phyloP scores from a whole-genome alignment of 2,329 filamentous ascomycete species.

The Calonectria honghensis region DNA sequence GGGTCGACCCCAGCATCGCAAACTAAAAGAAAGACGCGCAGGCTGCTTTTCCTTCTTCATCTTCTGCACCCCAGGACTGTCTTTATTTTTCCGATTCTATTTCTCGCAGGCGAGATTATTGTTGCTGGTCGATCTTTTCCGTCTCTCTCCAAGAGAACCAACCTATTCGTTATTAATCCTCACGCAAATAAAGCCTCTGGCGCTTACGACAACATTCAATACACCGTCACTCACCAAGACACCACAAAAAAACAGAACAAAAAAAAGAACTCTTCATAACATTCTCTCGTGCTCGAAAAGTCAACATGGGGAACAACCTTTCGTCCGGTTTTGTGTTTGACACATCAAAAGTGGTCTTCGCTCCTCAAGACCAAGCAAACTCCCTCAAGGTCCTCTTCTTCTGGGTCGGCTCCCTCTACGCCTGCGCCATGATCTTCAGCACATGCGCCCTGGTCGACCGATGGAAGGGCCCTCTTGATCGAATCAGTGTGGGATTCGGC shows the following conservation, averaged over 20 bases:
- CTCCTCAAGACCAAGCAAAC: conserved; percentile 55
- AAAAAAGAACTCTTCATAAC: background rate
- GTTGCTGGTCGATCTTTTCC: conserved; percentile 37
- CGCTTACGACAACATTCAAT: background rate
- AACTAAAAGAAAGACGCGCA: conserved; percentile 21
- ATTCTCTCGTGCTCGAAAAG: background rate
- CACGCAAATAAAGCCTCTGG: background rate
- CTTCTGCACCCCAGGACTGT: background rate
- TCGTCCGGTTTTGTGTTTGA: conserved; percentile 62
- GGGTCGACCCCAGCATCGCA: conserved; percentile 21
- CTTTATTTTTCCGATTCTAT: conserved; percentile 45
- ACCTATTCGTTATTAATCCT: background rate
- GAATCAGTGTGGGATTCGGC: conserved; percentile 54
- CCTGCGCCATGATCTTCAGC: conserved; percentile 64
- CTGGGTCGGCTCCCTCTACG: conserved; percentile 62
- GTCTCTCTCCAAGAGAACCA: conserved; percentile 9
- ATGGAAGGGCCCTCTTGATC: conserved; percentile 64
- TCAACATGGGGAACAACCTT: conserved; percentile 64
- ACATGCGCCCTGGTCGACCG: conserved; percentile 64
- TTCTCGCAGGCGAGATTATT: conserved; percentile 53
- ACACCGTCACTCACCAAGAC: background rate
- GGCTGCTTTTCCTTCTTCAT: conserved; percentile 42
- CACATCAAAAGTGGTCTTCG: conserved; percentile 60
- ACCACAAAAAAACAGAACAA: background rate
- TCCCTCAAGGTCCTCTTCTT: conserved; percentile 59